A percentile compares a stretch with the other conserved stretches of the same genome.
Evolutionary conservation across 2,329 filamentous ascomycete genomes (phyloP).

Genomic region (Fusarium sp.): DNA sequence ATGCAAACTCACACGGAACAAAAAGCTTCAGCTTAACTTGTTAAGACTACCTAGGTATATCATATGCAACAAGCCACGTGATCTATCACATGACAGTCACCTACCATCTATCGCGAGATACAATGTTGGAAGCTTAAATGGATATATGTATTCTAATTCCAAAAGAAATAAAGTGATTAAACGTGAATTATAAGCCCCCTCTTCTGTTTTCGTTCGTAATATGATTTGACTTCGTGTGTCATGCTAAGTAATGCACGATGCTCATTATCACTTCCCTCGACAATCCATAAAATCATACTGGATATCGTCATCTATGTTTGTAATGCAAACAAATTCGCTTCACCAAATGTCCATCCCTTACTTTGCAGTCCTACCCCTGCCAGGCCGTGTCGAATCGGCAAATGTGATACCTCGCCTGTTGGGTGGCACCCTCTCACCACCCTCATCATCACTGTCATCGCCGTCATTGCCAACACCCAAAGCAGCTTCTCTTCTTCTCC

Average conservation of each 20-base stretch:
- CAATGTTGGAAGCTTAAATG: no score
- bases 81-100: constrained; percentile 1
- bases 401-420: constrained; percentile 71
- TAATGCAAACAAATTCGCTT: constrained; percentile 38
- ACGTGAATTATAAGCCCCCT: not conserved
- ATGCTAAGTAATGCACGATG: constrained; percentile 28
- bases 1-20: no score
- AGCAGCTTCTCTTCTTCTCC: constrained; percentile 79
- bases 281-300: constrained; percentile 26
- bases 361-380: constrained; percentile 35
- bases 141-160: no score
- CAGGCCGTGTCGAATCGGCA: constrained; percentile 60
- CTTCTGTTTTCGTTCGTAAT: constrained; percentile 3
- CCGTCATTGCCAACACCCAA: constrained; percentile 69
- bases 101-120: no score
- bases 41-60: not conserved
- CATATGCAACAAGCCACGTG: constrained; percentile 13
- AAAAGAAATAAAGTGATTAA: not conserved
- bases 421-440: constrained; percentile 66
- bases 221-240: constrained; percentile 18
- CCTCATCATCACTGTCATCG: constrained; percentile 65
- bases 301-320: constrained; percentile 41
- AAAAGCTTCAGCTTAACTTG: not conserved
- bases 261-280: constrained; percentile 25
- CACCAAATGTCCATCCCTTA: constrained; percentile 23